Evolutionary conservation across 1,284 basidiomycete genomes (phyloP).

Genomic region (Fomes fomentarius): DNA sequence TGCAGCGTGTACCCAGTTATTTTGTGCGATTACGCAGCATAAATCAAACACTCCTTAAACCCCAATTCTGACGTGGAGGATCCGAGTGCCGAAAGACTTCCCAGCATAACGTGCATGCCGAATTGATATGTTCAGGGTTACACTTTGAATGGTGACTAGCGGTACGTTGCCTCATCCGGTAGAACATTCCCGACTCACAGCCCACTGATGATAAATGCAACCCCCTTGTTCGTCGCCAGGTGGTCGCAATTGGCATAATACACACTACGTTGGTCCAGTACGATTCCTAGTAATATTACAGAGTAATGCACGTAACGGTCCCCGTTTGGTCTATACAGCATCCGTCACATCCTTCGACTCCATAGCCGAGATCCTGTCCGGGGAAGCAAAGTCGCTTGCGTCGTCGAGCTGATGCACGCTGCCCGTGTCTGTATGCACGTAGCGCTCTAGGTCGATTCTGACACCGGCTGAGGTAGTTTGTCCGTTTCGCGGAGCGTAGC

Average conservation of each 20-base stretch:
- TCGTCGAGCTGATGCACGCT: background rate
- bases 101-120: too few relatives aligned
- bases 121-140: too few relatives aligned
- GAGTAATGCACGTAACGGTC: too few relatives aligned
- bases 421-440: background rate
- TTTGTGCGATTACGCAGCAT: constrained; percentile 29
- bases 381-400: background rate
- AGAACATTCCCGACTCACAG: too few relatives aligned
- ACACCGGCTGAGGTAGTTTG: background rate
- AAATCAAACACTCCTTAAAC: constrained; percentile 25
- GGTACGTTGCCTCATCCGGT: too few relatives aligned
- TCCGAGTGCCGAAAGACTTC: too few relatives aligned
- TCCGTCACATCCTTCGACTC: background rate
- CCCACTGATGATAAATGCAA: too few relatives aligned
- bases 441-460: constrained; percentile 3
- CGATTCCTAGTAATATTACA: background rate
- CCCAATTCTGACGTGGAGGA: background rate
- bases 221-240: too few relatives aligned
- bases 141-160: too few relatives aligned
- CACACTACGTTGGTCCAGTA: background rate
- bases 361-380: background rate
- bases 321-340: background rate
- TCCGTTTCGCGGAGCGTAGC: background rate
- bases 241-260: too few relatives aligned
- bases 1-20: constrained; percentile 31